A percentile compares a stretch with the other conserved stretches of the same genome.
These are phyloP conservation scores for Leccinum longicurvipes DNA, from an alignment of 768 basidiomycete species.

Conservation along the genomic window DNA sequence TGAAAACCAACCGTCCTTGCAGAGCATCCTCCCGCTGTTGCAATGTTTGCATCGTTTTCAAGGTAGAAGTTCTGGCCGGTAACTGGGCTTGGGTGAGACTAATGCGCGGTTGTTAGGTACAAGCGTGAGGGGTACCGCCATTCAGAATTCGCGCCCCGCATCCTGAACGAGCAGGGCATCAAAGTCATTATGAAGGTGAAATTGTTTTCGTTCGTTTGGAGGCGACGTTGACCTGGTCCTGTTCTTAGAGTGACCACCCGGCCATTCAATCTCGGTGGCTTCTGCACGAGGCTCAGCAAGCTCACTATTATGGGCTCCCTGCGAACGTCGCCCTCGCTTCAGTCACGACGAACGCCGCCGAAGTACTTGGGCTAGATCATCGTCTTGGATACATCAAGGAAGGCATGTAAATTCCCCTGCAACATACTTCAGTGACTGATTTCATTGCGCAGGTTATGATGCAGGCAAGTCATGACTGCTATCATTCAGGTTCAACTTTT, in stretches of 20 bases:
- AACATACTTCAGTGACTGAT: constrained; percentile 1
- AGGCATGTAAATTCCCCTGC: constrained; percentile 35
- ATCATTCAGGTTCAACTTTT: neutral
- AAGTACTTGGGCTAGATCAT: constrained; percentile 72
- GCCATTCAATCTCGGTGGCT: constrained; percentile 69
- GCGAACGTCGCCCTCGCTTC: constrained; percentile 66
- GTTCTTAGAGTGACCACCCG: constrained; percentile 61
- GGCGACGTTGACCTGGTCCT: neutral
- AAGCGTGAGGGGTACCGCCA: constrained; percentile 59
- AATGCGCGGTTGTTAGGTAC: constrained; percentile 31
- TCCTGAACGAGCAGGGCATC: constrained; percentile 48
- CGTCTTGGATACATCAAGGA: constrained; percentile 73
- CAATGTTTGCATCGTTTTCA: constrained; percentile 64
- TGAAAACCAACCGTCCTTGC: neutral
- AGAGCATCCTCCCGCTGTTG: constrained; percentile 60
- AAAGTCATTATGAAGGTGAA: constrained; percentile 50
- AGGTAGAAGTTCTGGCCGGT: constrained; percentile 25
- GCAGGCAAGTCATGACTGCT: constrained; percentile 37
- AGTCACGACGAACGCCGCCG: constrained; percentile 71
- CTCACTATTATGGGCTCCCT: constrained; percentile 76
- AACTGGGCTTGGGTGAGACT: neutral
- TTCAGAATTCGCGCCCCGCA: constrained; percentile 55
- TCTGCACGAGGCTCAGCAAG: constrained; percentile 81
- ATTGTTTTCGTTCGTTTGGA: neutral
- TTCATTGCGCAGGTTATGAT: constrained; percentile 53